These are phyloP conservation scores for Pseudevernia furfuracea DNA, from an alignment of 495 filamentous ascomycete species.

Conservation along the genomic window DNA sequence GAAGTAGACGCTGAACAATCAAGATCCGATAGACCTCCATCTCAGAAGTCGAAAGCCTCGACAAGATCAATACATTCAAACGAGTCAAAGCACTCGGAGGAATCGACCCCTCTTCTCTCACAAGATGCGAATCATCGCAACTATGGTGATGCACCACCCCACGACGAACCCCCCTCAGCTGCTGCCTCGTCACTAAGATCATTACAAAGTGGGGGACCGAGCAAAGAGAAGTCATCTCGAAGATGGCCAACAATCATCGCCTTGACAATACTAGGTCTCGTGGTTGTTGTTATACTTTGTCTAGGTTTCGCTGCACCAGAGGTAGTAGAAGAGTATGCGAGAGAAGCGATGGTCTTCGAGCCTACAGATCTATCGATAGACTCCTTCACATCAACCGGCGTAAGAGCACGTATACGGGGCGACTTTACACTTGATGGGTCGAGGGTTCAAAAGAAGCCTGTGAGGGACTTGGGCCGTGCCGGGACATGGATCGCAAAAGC, in stretches of 20 bases:
- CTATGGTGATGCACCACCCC: conserved; percentile 45
- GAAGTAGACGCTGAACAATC: conserved; percentile 15
- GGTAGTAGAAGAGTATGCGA: conserved; percentile 73
- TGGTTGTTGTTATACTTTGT: conserved; percentile 44
- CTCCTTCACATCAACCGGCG: conserved; percentile 67
- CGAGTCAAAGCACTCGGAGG: conserved; percentile 15
- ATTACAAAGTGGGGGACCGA: conserved; percentile 22
- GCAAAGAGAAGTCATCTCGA: conserved; percentile 31
- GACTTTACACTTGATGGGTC: conserved; percentile 70
- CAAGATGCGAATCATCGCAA: conserved; percentile 33
- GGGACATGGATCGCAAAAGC: conserved; percentile 75
- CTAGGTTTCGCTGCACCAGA: conserved; percentile 74
- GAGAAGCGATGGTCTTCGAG: conserved; percentile 71
- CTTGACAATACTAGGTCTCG: conserved; percentile 40
- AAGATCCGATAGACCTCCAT: conserved; percentile 12
- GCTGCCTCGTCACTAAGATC: conserved; percentile 28
- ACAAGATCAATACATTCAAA: conserved; percentile 17
- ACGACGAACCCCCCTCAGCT: conserved; percentile 24
- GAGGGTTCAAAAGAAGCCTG: conserved; percentile 58
- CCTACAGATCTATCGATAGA: conserved; percentile 76
- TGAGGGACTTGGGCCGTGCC: conserved; percentile 65
- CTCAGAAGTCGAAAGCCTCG: conserved; percentile 16
- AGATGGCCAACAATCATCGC: conserved; percentile 54
- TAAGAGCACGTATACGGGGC: conserved; percentile 69
- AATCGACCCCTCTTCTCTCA: conserved; percentile 24